These are phyloP conservation scores for Heliocybe sulcata DNA, from an alignment of 1,284 basidiomycete species.

Conservation along the genomic window DNA sequence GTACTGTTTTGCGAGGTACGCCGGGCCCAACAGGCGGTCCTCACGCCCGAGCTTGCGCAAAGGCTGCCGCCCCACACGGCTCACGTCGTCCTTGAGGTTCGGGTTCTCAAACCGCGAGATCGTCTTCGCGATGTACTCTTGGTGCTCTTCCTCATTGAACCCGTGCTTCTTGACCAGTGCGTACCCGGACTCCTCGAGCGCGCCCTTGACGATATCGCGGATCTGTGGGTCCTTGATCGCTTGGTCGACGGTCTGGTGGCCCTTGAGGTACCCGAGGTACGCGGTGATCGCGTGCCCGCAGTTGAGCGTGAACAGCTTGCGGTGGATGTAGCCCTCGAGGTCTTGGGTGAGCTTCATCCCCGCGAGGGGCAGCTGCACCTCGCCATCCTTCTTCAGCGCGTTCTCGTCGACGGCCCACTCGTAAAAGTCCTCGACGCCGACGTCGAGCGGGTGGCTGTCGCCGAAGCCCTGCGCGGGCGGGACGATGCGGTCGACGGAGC, in stretches of 20 bases:
- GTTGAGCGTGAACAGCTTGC: conserved; percentile 35
- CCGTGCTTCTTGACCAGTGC: conserved; percentile 18
- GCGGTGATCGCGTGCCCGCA: conserved; percentile 30
- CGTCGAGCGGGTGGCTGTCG: conserved; percentile 21
- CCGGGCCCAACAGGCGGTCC: conserved; percentile 29
- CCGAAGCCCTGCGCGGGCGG: conserved; percentile 20
- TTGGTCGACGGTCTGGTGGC: conserved; percentile 22
- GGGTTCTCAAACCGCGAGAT: conserved; percentile 27
- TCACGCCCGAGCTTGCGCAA: conserved; percentile 27
- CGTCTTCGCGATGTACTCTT: conserved; percentile 25
- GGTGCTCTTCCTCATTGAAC: conserved; percentile 20
- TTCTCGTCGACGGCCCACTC: conserved; percentile 31
- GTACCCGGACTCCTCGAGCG: conserved; percentile 19
- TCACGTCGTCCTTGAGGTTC: conserved; percentile 27
- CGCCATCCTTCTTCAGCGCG: conserved; percentile 18
- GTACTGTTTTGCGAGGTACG: conserved; percentile 25
- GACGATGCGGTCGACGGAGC: conserved; percentile 34
- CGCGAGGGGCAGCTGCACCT: conserved; percentile 16
- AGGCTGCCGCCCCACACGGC: conserved; percentile 29
- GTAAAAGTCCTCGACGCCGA: conserved; percentile 32
- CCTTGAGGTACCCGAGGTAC: conserved; percentile 28
- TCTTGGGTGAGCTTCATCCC: conserved; percentile 26
- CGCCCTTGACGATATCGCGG: conserved; percentile 13
- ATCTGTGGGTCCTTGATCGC: conserved; percentile 19
- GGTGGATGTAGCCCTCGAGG: conserved; percentile 30